Conservation (phyloP, 23 red algal genomes). For the Gracilaria vermiculophylla region DNA sequence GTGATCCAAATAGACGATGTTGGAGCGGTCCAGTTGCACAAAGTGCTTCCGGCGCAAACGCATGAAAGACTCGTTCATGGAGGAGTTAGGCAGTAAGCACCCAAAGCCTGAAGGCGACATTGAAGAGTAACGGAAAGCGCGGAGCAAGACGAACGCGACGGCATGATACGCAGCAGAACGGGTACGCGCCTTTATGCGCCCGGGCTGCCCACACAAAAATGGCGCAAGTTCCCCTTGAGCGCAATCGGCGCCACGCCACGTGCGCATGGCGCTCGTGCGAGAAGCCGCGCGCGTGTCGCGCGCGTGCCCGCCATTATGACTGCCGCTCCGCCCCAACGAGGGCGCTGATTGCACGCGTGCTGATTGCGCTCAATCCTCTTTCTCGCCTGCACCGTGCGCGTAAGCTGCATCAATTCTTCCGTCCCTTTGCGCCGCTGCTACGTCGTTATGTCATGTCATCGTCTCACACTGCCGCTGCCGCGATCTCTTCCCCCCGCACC, state of each 20-base stretch:
- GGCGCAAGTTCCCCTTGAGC: not conserved
- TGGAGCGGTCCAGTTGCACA: conserved; percentile 38
- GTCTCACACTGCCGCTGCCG: conserved; percentile 12
- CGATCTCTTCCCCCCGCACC: conserved; percentile 42
- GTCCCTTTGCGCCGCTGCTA: not conserved
- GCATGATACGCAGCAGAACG: not conserved
- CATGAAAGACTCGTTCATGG: conserved; percentile 7
- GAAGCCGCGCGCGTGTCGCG: not conserved
- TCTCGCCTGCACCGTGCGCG: not conserved
- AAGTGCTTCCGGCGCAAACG: conserved; percentile 15
- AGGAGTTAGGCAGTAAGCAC: not conserved
- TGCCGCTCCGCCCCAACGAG: not conserved
- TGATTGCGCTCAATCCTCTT: not conserved
- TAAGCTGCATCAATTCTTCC: not conserved
- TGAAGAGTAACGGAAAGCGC: not conserved
- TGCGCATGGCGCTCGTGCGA: not conserved
- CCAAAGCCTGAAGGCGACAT: not conserved
- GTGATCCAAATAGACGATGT: conserved; percentile 50
- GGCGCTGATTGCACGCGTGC: not conserved
- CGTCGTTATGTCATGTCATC: conserved; percentile 2
- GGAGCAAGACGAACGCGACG: not conserved
- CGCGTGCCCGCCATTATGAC: not conserved
- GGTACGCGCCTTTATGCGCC: not conserved
- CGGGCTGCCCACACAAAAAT: not conserved
- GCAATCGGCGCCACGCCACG: not conserved